Base-by-base conservation (phyloP, 2,329 filamentous ascomycete species). In the Teratosphaeria epicoccoides region DNA sequence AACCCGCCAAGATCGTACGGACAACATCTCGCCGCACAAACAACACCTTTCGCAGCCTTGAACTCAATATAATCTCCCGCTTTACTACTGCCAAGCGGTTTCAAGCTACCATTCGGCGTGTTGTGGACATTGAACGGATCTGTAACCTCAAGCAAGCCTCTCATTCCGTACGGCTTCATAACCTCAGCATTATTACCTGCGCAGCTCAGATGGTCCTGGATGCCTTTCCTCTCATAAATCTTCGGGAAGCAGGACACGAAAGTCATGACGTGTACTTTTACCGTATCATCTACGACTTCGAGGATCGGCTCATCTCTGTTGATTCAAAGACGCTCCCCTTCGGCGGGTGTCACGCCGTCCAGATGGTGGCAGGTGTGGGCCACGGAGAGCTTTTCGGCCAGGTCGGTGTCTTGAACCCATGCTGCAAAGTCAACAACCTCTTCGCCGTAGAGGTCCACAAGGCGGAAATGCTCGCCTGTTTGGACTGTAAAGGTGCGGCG, bases 341-440 rank as follows among this genome's bases (percentile, higher is more conserved):
- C 59, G 7, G 63, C 61, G 11, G 68, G 65, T 10, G 64, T 64
- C 1, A 62, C 63, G 25, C 69, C 68, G 33, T 54, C 57, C 43
- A 69, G 60, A 46, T 66, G 65, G 58, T 67, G 70, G 20, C 68
- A 63, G 6, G 69, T 70, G 59, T 71, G 69, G 51, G 66, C 64
- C 60, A 68, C 66, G 22, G 63, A 67, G 43, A 71, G 58, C 53
- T 70, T 68, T 53, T 71, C 68, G 26, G 55, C 51, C 37, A 63
- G 55, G 26, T 61, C 47, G 22, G 57, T 62, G 52, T 56, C 59
- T 22, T 61, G 52, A 4, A 64, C 62, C 66, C 67, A 70, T 14
- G 69, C 69, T 47, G 68, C 66, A 50, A 71, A 65, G 58, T 71
- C 69, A 51, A 71, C 66, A 14, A 71, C 63, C 59, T 71, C 69